Base-by-base conservation (phyloP, 2,329 filamentous ascomycete species). In the Teratosphaeria gauchensis region DNA sequence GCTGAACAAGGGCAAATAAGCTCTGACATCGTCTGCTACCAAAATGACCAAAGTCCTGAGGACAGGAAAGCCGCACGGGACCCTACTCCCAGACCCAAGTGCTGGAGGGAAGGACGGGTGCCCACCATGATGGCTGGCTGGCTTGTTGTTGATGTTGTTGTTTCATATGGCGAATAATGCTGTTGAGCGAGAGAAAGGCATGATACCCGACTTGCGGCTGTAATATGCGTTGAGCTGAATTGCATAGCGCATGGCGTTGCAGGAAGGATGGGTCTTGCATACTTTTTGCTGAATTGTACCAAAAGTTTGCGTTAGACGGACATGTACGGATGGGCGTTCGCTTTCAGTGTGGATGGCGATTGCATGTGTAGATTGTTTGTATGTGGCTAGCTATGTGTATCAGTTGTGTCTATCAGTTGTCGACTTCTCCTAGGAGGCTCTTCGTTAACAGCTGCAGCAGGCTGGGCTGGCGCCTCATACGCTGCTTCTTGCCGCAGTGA, bases 1-100 rank as follows among this genome's bases (percentile, higher is more conserved):
- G 56, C 72, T 80, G 66, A 74, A 74, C 66, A 78, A 78, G 66
- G 63, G 65, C 56, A 70, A 66, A 62, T 67, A 68, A 60, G 59
- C 53, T 55, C 53, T 16, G 11, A 8, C 14, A 35, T 31, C 14
- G 21, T 28, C 2, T 28, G 24, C 24, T 28, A 28, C 24, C 24
- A 28, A 4, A 28, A 2, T 4, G 24, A 28, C 24, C 4, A 28
- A 2, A 28, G 24, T 28, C 24, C 24, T 28, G 24, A 28, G 24
- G 24, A 28, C 24, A 28, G 24, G 33, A 55, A 53, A 31, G 55
- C 53, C 32, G 28, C 48, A 28, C 9, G 56, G 52, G 56, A 69
- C 66, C 66, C 66, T 67, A 71, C 68, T 68, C 65, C 62, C 64
- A 64, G 65, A 63, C 61, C 68, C 69, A 70, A 71, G 68, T 66